Base-by-base conservation (phyloP, 148 eudicot species). In the Salicornia ramosissima region DNA sequence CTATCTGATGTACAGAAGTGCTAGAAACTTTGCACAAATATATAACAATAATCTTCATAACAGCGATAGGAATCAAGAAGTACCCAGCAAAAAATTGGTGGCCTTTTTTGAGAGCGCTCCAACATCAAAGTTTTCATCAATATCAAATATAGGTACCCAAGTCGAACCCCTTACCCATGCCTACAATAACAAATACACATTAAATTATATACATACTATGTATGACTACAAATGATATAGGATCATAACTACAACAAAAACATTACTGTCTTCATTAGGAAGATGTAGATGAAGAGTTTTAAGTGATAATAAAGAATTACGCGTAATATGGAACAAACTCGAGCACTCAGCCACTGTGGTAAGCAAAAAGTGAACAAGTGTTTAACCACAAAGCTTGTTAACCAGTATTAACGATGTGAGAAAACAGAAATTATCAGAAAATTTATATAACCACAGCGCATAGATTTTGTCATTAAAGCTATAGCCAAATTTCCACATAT, bases 111-210 rank as follows among this genome's bases (percentile, higher is more conserved):
- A 87, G 58, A 90, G 72, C 56, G 80, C 42, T 51, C 96, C 96
- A 62, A 73, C 63, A 73, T 90, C 96, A 63, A 88, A 34, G 49
- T 61, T 61, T 42, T 54, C 78, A 66, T 94, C 96, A 72, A 75
- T 86, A 52, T 94, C 92, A 72, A 94, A 94, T 47, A 94, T 84
- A 2, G 98, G 97, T 77, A 90, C 82, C 97, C 96, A 88, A 28
- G 84, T 77, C 51, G 98, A 90, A 21, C 89, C 92, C 82, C 90
- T 90, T 61, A 88, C 97, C 92, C 98, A 85, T 79, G 98, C 97
- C 98, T 94, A 36, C 72, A 80, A 74, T 13, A 78, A 61, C 39
- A 80, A 61, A 56, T 63, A 53, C 29, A 58, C 46, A 65, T 58
- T 34, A 24, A 53, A 33, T 47, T 47, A 21, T 34, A 36, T 36